Evolutionary conservation across 768 basidiomycete species (phyloP), one percentile per base, ranked within the genome.

Genomic region (Scleroderma citrinum): DNA sequence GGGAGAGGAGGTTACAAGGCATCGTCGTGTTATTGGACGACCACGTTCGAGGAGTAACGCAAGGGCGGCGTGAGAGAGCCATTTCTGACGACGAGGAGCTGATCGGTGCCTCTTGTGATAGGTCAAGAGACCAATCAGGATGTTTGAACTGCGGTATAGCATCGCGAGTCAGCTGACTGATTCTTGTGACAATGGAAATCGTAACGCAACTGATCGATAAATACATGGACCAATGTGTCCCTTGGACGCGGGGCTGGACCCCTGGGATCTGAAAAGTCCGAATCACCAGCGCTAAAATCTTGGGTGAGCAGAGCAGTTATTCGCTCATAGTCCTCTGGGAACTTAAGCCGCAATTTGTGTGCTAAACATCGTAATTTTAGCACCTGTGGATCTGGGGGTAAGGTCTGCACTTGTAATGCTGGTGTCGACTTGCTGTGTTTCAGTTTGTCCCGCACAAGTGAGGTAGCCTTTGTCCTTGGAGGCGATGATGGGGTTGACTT

Each of bases 31-130:
- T 46, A 91, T 74, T 7, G 83, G 78, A 31, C 91, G 76, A 7
- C 90, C 92, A 34, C 91, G 78, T 67, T 92, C 90, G 32, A 94
- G 73, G 47, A 93, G 78, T 32, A 92, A 75, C 2, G 82, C 76
- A 29, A 93, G 74, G 5, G 87, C 85, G 3, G 83, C 75, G 64
- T 93, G 89, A 44, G 86, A 92, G 19, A 94, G 67, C 53, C 81
- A 82, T 52, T 68, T 69, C 59, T 59, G 61, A 60, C 71, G 56
- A 65, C 66, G 59, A 63, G 71, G 56, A 55, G 35, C 53, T 31
- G 55, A 71, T 55, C 66, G 70, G 53, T 78, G 72, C 48, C 76
- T 80, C 61, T 80, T 82, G 45, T 86, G 65, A 64, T 85, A 80
- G 24, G 75, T 78, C n/a, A 92, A 63, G 47, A 92, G 76, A 30